Evolutionary conservation across 2,329 filamentous ascomycete species (phyloP).

Genomic region (Thelonectria blattea): DNA sequence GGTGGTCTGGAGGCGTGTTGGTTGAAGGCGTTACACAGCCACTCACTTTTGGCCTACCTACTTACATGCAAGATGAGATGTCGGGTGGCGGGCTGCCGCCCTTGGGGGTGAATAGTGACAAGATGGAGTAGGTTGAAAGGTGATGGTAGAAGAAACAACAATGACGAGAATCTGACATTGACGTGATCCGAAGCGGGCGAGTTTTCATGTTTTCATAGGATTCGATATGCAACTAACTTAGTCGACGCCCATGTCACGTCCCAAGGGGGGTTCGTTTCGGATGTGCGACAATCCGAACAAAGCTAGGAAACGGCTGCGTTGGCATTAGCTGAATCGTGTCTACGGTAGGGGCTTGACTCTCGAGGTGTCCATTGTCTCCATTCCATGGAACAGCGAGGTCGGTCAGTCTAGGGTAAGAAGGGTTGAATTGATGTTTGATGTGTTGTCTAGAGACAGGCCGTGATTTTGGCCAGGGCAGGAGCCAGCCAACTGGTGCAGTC

Average conservation of each 20-base stretch:
- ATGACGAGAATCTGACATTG: neutral
- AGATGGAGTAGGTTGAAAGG: no score
- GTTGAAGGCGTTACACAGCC: neutral
- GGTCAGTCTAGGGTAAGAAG: conserved; percentile 8
- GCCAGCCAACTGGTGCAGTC: no score
- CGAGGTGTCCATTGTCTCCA: neutral
- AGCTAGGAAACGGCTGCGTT: neutral
- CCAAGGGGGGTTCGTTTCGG: conserved; percentile 9
- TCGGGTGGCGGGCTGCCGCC: no score
- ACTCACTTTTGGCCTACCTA: neutral
- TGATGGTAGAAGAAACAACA: neutral
- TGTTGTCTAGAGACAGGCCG: neutral
- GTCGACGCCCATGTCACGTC: neutral
- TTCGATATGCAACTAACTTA: neutral
- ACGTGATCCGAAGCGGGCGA: no score
- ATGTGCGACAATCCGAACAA: neutral
- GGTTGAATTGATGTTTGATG: no score
- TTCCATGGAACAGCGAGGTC: neutral
- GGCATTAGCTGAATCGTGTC: conserved; percentile 3
- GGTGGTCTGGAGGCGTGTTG: conserved; percentile 28
- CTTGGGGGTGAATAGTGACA: no score
- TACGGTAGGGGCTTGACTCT: neutral
- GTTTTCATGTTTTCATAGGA: no score
- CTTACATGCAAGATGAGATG: neutral
- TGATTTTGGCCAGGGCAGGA: neutral